These are phyloP conservation scores for Pseudonitzschia delicatissima DNA, from an alignment of 108 stramenopile genomes.

Conservation along the genomic window DNA sequence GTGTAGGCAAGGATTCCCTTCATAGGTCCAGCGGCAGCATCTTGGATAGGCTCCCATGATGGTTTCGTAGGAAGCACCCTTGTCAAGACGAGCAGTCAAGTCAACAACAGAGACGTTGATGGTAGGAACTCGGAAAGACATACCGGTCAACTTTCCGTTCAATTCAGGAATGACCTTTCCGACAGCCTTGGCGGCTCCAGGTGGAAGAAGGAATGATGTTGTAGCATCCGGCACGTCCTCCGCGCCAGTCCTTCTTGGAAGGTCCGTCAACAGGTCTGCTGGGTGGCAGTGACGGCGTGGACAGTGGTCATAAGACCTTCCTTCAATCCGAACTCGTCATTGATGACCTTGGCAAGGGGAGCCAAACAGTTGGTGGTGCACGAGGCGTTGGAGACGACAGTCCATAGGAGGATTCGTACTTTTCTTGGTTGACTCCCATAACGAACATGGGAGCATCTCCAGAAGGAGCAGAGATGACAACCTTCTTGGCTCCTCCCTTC, in stretches of 20 bases:
- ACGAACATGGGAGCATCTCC: conserved; percentile 98
- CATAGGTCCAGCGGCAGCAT: conserved; percentile 92
- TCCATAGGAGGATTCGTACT: conserved; percentile 89
- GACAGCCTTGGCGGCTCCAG: conserved; percentile 95
- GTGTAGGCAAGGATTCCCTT: conserved; percentile 94
- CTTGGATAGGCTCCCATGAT: conserved; percentile 97
- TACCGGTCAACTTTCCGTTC: conserved; percentile 99
- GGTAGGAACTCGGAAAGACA: conserved; percentile 99
- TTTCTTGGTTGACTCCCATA: conserved; percentile 93
- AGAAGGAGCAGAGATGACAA: conserved; percentile 96
- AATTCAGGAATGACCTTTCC: conserved; percentile 95
- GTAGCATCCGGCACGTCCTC: conserved; percentile 96
- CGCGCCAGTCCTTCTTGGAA: conserved; percentile 98
- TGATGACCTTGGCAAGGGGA: conserved; percentile 96
- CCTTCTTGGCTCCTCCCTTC: conserved; percentile 96
- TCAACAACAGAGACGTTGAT: conserved; percentile 98
- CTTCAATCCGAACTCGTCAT: conserved; percentile 96
- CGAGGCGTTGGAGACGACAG: conserved; percentile 98
- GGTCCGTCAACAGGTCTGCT: conserved; percentile 98
- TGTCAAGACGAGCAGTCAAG: conserved; percentile 90
- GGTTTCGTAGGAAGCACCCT: conserved; percentile 92
- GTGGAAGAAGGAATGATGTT: conserved; percentile 98
- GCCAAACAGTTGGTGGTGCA: conserved; percentile 99
- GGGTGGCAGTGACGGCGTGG: conserved; percentile 98
- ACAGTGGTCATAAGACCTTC: conserved; percentile 99